Base-by-base conservation (phyloP, 257 asterid genomes). In the Nicotiana otophora region DNA sequence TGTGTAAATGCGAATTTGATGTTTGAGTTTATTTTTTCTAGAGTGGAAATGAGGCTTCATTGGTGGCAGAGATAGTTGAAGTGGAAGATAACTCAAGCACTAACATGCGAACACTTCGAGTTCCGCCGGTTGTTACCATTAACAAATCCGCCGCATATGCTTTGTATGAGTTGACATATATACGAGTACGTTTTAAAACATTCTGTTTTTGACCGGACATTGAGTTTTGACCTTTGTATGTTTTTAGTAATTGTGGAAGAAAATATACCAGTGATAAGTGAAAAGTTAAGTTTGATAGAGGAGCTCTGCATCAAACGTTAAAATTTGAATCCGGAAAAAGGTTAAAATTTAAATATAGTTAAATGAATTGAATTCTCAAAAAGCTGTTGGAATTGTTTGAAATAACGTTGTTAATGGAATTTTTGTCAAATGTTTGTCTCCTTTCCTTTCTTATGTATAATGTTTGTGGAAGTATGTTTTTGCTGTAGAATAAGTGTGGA, bases 31-130 rank as follows among this genome's bases (percentile, higher is more conserved):
- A 7, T 39, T 23, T 23, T 64, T 26, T 68, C 14, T 81, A 96
- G 99, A 92, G 97, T 86, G 99, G 98, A 65, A 84, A 95, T 48
- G 99, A 96, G 88, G 97, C 97, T 77, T 94, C 98, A 0, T 76
- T 96, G 85, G 97, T 92, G 93, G 99, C 99, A 53, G 97, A 96
- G 90, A 86, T 96, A 63, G 99, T 92, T 39, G 99, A 94, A 87
- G 97, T 95, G 81, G 99, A 94, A 88, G 98, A 94, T 86, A 93
- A 96, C 81, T 88, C 96, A 5, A 90, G 91, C 55, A 87, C 85
- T 74, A 89, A 91, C 76, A 96, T 94, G 98, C 90, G 98, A 10
- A 93, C 96, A 3, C 90, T 94, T 64, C 88, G 99, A 70, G 89
- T 84, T 66, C 98, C 98, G 0, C 98, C 99, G 0, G 92, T 94